Percentiles rank a stretch among this genome's conserved stretches.
phyloP scores from a whole-genome alignment of 2,329 filamentous ascomycete species.

The Cladosporium phlei region DNA sequence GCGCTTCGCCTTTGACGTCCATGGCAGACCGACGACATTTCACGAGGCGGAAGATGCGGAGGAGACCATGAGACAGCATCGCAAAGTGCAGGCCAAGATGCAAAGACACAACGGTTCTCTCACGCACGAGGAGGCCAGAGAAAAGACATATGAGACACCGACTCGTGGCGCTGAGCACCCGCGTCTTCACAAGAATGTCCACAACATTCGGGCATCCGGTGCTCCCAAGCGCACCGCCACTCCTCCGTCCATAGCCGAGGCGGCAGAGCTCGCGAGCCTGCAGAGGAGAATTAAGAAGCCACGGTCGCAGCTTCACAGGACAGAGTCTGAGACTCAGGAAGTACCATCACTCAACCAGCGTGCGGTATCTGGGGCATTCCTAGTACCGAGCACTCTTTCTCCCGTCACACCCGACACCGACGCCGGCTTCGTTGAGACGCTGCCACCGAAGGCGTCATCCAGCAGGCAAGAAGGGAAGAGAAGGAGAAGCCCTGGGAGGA shows the following conservation, averaged over 20 bases:
- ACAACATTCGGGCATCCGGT: conserved; percentile 31
- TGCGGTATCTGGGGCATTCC: conserved; percentile 19
- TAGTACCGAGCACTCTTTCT: conserved; percentile 17
- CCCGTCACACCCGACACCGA: conserved; percentile 34
- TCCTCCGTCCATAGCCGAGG: conserved; percentile 52
- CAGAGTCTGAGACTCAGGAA: conserved; percentile 25
- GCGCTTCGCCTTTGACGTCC: conserved; percentile 69
- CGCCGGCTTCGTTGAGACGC: conserved; percentile 15
- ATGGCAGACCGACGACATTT: conserved; percentile 57
- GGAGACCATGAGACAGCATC: conserved; percentile 46
- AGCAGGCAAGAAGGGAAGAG: conserved; percentile 19
- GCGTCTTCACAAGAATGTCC: conserved; percentile 18
- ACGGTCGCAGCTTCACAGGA: conserved; percentile 33
- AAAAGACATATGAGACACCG: conserved; percentile 24
- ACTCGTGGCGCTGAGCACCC: conserved; percentile 15
- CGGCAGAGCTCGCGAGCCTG: conserved; percentile 46
- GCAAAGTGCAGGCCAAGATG: conserved; percentile 26
- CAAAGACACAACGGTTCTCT: conserved; percentile 27
- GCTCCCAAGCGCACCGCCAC: conserved; percentile 45
- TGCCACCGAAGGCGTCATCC: conserved; percentile 16
- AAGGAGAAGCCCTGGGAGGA: conserved; percentile 17
- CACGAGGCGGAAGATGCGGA: conserved; percentile 57
- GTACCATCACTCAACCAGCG: conserved; percentile 26
- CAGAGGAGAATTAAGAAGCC: conserved; percentile 49
- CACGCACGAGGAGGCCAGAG: conserved; percentile 22